Conservation (phyloP, 352 stramenopile species). For the Peronosclerospora sorghi region DNA sequence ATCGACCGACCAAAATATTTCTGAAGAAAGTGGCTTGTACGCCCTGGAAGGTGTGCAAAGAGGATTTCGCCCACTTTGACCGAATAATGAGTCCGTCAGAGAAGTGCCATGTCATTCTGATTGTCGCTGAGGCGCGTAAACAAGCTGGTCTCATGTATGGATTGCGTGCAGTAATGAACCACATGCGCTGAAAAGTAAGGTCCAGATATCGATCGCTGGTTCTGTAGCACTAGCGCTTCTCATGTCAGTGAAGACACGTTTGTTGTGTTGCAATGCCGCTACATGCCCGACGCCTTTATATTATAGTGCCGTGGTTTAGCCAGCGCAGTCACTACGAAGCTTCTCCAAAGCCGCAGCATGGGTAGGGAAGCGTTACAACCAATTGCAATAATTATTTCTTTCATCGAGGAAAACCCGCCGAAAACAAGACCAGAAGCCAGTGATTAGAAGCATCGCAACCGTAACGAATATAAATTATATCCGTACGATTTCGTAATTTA, state of each 20-base stretch:
- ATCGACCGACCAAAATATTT: slow-evolving; percentile 80
- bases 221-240: slow-evolving; percentile 12
- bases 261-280: slow-evolving; percentile 5
- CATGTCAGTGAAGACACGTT: slow-evolving; percentile 3
- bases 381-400: not conserved
- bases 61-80: slow-evolving; percentile 82
- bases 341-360: slow-evolving; percentile 22
- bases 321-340: slow-evolving; percentile 13
- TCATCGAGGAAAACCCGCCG: no score
- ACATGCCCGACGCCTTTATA: slow-evolving; percentile 6
- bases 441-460: no score
- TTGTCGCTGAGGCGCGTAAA: slow-evolving; percentile 76
- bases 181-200: slow-evolving; percentile 60
- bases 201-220: not conserved
- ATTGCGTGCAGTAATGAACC: slow-evolving; percentile 76
- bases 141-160: slow-evolving; percentile 83
- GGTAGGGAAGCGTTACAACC: slow-evolving; percentile 15
- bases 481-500: no score
- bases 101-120: slow-evolving; percentile 78
- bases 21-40: slow-evolving; percentile 81
- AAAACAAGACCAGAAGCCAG: no score
- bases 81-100: slow-evolving; percentile 63
- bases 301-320: slow-evolving; percentile 4
- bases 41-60: slow-evolving; percentile 66
- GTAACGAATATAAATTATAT: no score